A percentile compares a stretch with the other conserved stretches of the same genome.
Conservation (phyloP, 768 basidiomycete genomes). For the Auricularia heimuer region DNA sequence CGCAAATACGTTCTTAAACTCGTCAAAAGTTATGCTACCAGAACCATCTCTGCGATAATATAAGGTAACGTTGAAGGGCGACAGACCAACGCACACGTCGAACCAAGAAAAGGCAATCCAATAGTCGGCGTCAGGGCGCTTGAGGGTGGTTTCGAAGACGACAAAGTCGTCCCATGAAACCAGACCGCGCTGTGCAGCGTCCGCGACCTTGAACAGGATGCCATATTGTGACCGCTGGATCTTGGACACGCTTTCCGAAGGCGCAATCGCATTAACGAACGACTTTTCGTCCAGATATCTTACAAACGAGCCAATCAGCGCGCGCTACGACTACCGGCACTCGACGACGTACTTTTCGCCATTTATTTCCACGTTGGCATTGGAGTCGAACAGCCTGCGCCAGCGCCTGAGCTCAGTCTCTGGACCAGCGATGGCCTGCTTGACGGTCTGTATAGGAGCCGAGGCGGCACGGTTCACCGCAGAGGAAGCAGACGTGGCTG, state of each 20-base stretch:
- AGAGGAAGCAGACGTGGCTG: background rate
- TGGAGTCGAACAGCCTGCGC: slow-evolving; percentile 77
- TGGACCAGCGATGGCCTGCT: slow-evolving; percentile 57
- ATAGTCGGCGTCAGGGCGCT: slow-evolving; percentile 93
- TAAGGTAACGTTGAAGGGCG: slow-evolving; percentile 2
- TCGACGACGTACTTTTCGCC: slow-evolving; percentile 65
- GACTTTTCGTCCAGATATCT: slow-evolving; percentile 82
- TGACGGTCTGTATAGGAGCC: slow-evolving; percentile 43
- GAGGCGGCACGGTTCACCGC: background rate
- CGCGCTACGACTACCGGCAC: background rate
- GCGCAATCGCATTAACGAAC: slow-evolving; percentile 94
- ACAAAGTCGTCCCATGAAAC: slow-evolving; percentile 94
- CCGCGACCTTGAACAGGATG: slow-evolving; percentile 84
- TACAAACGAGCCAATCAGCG: slow-evolving; percentile 9
- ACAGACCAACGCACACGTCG: slow-evolving; percentile 62
- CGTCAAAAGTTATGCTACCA: slow-evolving; percentile 88
- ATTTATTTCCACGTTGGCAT: slow-evolving; percentile 60
- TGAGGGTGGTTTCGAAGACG: slow-evolving; percentile 87
- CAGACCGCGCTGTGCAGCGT: slow-evolving; percentile 61
- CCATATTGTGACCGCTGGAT: slow-evolving; percentile 84
- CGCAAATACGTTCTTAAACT: slow-evolving; percentile 83
- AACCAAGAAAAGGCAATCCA: slow-evolving; percentile 96
- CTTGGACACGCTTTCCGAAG: slow-evolving; percentile 71
- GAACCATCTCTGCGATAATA: slow-evolving; percentile 58
- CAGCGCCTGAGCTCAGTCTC: slow-evolving; percentile 83